Evolutionary conservation across 2,329 filamentous ascomycete genomes (phyloP).

Genomic region (Aspergillus sp.): DNA sequence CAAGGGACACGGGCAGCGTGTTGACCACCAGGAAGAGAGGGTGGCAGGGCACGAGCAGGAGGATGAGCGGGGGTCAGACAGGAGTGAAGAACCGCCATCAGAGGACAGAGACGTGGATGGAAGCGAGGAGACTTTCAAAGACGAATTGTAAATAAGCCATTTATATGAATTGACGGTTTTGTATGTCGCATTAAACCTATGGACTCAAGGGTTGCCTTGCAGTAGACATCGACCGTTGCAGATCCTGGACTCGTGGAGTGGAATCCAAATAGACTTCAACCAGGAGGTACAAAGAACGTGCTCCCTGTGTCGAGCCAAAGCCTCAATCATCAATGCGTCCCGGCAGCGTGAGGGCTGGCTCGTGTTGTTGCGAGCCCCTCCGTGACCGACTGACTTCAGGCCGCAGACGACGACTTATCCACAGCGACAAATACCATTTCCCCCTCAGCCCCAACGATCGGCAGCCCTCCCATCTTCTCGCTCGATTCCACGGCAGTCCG

Average conservation of each 20-base stretch:
- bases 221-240: background rate
- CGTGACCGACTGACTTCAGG: background rate
- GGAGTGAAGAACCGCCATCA: conserved; percentile 10
- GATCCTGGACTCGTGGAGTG: background rate
- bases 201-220: background rate
- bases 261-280: background rate
- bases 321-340: background rate
- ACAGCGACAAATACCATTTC: background rate
- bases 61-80: conserved; percentile 5
- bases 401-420: background rate
- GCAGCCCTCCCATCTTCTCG: conserved; percentile 3
- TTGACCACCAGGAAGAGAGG: conserved; percentile 5
- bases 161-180: conserved; percentile 5
- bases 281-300: background rate
- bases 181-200: background rate
- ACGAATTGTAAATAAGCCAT: conserved; percentile 32
- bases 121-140: conserved; percentile 42
- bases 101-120: conserved; percentile 23
- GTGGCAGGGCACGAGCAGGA: conserved; percentile 12
- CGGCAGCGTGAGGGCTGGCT: background rate
- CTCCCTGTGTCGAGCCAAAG: background rate
- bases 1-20: background rate
- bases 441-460: conserved; percentile 10
- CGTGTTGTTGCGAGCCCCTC: background rate
- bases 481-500: conserved; percentile 1